phyloP scores from a whole-genome alignment of 441 rosid genomes.

The Corymbia citriodora region DNA sequence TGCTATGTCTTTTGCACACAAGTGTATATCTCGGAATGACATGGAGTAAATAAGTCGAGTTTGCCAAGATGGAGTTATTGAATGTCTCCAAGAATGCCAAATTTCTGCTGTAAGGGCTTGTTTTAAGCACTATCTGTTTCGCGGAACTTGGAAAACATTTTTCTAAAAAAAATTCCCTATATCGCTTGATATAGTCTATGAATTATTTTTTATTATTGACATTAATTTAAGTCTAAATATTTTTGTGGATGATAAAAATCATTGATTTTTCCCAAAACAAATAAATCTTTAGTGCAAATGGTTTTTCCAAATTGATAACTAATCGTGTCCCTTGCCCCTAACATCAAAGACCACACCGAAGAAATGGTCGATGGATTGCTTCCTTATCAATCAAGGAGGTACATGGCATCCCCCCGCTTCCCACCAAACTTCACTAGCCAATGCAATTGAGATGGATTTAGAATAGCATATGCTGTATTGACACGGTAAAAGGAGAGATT shows the following conservation, averaged over 20 bases:
- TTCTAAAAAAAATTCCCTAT: too few relatives aligned
- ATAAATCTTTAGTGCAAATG: too few relatives aligned
- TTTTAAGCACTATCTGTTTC: too few relatives aligned
- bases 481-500: accelerated
- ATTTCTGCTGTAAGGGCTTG: too few relatives aligned
- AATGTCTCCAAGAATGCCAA: too few relatives aligned
- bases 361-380: not conserved
- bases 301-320: accelerated
- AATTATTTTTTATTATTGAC: too few relatives aligned
- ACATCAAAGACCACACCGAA: too few relatives aligned
- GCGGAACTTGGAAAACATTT: too few relatives aligned
- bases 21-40: too few relatives aligned
- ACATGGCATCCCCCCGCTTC: not conserved
- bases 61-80: too few relatives aligned
- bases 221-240: not conserved
- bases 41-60: too few relatives aligned
- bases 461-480: not conserved
- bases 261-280: not conserved
- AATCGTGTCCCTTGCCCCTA: not conserved
- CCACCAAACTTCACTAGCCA: not conserved
- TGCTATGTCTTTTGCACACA: not conserved
- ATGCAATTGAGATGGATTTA: not conserved
- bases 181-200: too few relatives aligned
- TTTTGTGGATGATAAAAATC: not conserved
- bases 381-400: not conserved